phyloP scores from a whole-genome alignment of 129 eudicot species.

The Helichrysum umbraculigerum region DNA sequence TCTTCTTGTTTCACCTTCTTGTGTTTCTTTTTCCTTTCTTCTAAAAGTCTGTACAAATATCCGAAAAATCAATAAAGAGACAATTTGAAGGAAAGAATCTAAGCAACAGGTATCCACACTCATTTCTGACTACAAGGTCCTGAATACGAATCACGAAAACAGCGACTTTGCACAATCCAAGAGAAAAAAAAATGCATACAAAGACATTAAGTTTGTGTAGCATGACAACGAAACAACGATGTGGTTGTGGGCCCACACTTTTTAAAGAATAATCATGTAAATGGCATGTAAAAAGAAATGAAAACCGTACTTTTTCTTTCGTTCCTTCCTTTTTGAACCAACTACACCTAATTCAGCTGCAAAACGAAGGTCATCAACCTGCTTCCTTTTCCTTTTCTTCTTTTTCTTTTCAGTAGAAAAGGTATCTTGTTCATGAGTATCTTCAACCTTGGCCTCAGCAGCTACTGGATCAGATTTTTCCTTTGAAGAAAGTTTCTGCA shows the following conservation, averaged over 20 bases:
- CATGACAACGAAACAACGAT: neutral
- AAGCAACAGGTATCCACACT: neutral
- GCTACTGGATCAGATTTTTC: conserved; percentile 30
- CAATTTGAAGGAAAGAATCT: neutral
- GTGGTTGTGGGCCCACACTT: neutral
- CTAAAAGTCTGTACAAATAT: conserved; percentile 50
- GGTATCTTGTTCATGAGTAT: conserved; percentile 21
- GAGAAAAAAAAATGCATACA: neutral
- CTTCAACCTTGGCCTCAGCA: conserved; percentile 32
- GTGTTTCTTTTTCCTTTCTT: conserved; percentile 77
- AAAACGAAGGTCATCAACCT: conserved; percentile 72
- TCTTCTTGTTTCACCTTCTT: conserved; percentile 49
- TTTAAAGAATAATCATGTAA: neutral
- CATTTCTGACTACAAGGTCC: neutral
- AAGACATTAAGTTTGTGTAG: neutral
- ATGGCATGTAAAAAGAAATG: neutral
- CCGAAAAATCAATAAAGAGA: neutral
- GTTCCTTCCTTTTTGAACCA: conserved; percentile 71
- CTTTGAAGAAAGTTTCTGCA: conserved; percentile 40
- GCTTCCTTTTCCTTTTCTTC: conserved; percentile 74
- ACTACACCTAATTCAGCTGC: conserved; percentile 44
- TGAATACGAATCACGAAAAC: neutral
- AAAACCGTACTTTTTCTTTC: conserved; percentile 67
- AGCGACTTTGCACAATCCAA: neutral
- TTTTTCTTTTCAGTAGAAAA: conserved; percentile 52